Percentiles rank a stretch among this genome's conserved stretches.
Evolutionary conservation across 2,329 filamentous ascomycete species (phyloP).

Genomic region (Pyrenochaeta sp.): DNA sequence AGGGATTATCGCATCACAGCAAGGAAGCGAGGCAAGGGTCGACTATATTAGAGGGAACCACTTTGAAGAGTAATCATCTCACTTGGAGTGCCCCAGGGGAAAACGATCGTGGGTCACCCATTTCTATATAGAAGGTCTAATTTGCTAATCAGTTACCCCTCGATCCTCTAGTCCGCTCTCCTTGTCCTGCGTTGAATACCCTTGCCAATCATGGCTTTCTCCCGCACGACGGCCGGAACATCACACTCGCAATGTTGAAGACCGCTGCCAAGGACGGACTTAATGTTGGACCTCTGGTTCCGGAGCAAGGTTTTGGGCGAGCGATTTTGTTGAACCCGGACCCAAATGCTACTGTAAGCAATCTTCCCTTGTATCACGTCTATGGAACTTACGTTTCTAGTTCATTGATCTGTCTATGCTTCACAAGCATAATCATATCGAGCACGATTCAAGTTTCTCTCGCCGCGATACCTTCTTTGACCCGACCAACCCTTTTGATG

Average conservation of each 20-base stretch:
- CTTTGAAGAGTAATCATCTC: too few species aligned
- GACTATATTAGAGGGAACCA: too few species aligned
- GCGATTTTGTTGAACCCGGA: conserved; percentile 14
- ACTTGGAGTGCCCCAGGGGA: too few species aligned
- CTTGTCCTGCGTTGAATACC: conserved; percentile 42
- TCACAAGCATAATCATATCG: conserved; percentile 56
- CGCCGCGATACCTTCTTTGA: conserved; percentile 62
- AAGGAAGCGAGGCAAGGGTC: too few species aligned
- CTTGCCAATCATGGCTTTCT: conserved; percentile 43
- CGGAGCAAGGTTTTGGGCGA: conserved; percentile 1
- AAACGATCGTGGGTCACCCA: too few species aligned
- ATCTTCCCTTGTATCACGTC: too few species aligned
- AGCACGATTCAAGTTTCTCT: conserved; percentile 56
- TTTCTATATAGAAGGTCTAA: too few species aligned
- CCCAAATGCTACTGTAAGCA: neutral
- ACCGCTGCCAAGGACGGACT: conserved; percentile 8
- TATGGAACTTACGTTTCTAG: conserved; percentile 1
- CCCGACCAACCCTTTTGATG: conserved; percentile 46
- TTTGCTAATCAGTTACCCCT: too few species aligned
- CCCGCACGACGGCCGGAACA: conserved; percentile 38
- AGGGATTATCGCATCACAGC: too few species aligned
- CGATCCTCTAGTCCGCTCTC: conserved; percentile 1
- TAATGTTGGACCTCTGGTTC: conserved; percentile 10
- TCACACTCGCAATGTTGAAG: conserved; percentile 37
- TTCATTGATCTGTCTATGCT: conserved; percentile 45